Percentiles rank a stretch among this genome's conserved stretches.
Evolutionary conservation across 805 yeast species (phyloP).

Genomic region (Suhomyces emberorum): DNA sequence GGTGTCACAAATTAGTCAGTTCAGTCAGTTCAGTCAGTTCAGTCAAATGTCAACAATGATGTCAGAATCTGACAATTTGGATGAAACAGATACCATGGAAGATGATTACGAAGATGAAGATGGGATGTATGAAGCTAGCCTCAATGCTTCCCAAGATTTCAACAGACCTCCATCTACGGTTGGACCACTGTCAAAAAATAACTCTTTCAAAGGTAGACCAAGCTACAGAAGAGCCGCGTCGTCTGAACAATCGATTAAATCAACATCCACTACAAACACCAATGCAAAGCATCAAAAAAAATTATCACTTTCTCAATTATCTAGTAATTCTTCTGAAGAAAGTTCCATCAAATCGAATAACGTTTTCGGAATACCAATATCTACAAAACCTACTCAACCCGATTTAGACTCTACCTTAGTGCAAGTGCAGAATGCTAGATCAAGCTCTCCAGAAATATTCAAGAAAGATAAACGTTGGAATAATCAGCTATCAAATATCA

Average conservation of each 20-base stretch:
- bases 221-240: slow-evolving; percentile 29
- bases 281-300: slow-evolving; percentile 19
- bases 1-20: slow-evolving; percentile 38
- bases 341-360: slow-evolving; percentile 16
- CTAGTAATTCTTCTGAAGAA: slow-evolving; percentile 39
- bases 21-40: slow-evolving; percentile 37
- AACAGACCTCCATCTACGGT: slow-evolving; percentile 7
- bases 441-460: slow-evolving; percentile 11
- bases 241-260: slow-evolving; percentile 36
- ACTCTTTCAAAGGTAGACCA: slow-evolving; percentile 22
- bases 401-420: slow-evolving; percentile 5
- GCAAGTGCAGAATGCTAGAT: slow-evolving; percentile 5
- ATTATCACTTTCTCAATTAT: slow-evolving; percentile 30
- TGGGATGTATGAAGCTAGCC: slow-evolving; percentile 35
- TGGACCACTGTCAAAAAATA: slow-evolving; percentile 3
- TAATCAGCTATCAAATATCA: slow-evolving; percentile 2
- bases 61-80: slow-evolving; percentile 39
- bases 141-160: slow-evolving; percentile 33
- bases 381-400: slow-evolving; percentile 6
- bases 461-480: slow-evolving; percentile 10
- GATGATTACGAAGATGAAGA: slow-evolving; percentile 35
- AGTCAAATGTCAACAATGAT: slow-evolving; percentile 42
- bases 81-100: slow-evolving; percentile 37
- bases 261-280: slow-evolving; percentile 27
- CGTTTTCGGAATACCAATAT: slow-evolving; percentile 9